Conservation (phyloP, 345 rosid genomes). For the Gynandropsis gynandra region DNA sequence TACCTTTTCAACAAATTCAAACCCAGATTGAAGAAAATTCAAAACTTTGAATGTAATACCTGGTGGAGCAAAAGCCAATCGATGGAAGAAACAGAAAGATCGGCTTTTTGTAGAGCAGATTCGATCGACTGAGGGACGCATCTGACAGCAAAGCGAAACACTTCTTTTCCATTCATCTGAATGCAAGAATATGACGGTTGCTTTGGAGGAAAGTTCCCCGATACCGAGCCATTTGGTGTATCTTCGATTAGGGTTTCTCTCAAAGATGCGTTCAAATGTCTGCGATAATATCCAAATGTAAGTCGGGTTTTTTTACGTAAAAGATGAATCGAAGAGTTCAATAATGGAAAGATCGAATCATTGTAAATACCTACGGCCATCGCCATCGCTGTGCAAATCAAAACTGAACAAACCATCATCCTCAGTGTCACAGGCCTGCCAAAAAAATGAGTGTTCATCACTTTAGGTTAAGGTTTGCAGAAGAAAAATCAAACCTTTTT, state of each 20-base stretch:
- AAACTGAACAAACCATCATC: slow-evolving; percentile 80
- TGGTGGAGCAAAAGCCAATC: slow-evolving; percentile 97
- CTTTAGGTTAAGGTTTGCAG: not conserved
- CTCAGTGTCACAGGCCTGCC: slow-evolving; percentile 77
- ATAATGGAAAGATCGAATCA: not conserved
- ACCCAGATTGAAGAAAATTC: not conserved
- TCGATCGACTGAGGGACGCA: slow-evolving; percentile 82
- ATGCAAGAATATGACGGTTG: slow-evolving; percentile 53
- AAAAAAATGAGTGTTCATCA: slow-evolving; percentile 7
- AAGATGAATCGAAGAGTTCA: slow-evolving; percentile 1
- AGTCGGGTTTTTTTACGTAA: slow-evolving; percentile 6
- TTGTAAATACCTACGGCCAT: slow-evolving; percentile 56
- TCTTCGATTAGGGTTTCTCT: slow-evolving; percentile 37
- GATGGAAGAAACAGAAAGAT: slow-evolving; percentile 55
- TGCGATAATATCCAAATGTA: slow-evolving; percentile 28
- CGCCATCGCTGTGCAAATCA: slow-evolving; percentile 82
- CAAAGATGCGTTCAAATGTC: slow-evolving; percentile 59
- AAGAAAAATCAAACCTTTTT: slow-evolving; percentile 4
- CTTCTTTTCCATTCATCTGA: slow-evolving; percentile 93
- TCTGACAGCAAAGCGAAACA: slow-evolving; percentile 79
- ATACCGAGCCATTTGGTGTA: slow-evolving; percentile 50
- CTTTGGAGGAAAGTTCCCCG: slow-evolving; percentile 52
- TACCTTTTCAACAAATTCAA: not conserved
- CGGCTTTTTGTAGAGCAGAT: slow-evolving; percentile 68
- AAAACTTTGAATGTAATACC: slow-evolving; percentile 34